Evolutionary conservation across 495 filamentous ascomycete species (phyloP).

Genomic region (Podospora conica): DNA sequence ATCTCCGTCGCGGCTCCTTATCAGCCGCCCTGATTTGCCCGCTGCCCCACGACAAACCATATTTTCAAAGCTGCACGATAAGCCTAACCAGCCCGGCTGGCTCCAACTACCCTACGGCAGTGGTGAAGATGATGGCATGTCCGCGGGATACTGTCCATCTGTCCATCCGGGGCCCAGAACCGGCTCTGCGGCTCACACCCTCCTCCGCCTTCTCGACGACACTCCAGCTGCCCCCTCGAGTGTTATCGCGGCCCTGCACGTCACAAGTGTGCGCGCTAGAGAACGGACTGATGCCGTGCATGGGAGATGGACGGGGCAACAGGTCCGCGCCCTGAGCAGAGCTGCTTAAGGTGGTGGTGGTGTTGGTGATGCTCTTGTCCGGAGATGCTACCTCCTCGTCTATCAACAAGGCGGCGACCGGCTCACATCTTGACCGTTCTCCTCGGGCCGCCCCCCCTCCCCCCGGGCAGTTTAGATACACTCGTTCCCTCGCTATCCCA

Average conservation of each 20-base stretch:
- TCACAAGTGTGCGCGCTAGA: background rate
- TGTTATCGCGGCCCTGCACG: background rate
- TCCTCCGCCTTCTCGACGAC: background rate
- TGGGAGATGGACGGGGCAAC: background rate
- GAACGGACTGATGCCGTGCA: background rate
- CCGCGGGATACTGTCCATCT: conserved; percentile 4
- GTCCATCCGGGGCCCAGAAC: background rate
- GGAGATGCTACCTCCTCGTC: background rate
- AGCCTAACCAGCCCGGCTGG: conserved; percentile 8
- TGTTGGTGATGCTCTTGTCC: background rate
- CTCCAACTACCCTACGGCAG: background rate
- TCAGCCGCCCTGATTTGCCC: conserved; percentile 22
- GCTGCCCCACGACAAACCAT: conserved; percentile 3
- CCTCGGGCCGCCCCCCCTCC: background rate
- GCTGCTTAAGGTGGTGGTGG: background rate
- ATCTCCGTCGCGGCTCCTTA: conserved; percentile 29
- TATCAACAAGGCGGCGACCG: background rate
- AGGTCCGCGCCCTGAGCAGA: background rate
- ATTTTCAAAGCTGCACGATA: conserved; percentile 20
- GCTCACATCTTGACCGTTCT: background rate
- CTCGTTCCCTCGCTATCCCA: background rate
- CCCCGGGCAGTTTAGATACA: too few relatives aligned
- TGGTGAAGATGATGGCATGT: conserved; percentile 1
- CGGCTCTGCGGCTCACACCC: background rate
- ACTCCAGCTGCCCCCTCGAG: background rate